Base-by-base conservation (phyloP, 768 basidiomycete genomes). In the Pleurotus ostreatus region DNA sequence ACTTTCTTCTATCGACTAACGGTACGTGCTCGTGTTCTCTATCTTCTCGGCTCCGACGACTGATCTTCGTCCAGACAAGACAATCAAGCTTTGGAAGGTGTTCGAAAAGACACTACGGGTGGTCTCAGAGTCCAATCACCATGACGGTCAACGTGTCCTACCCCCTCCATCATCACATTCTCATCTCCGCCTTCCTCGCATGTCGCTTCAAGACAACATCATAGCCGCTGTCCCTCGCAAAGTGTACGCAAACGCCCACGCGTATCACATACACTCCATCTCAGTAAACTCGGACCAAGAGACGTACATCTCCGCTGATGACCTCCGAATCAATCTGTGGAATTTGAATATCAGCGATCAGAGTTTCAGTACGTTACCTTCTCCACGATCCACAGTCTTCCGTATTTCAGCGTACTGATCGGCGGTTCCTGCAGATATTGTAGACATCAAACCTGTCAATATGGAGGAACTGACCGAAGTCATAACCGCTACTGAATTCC, bases 401-500 rank as follows among this genome's bases (percentile, higher is more conserved):
- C 59, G 49, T 38, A 30, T 55, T 41, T 26, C 43, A 26, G n/a
- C 12, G 43, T 43, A 18, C 22, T 44, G 39, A 20, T 48, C 39
- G 54, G 55, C 60, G 40, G 34, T 34, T 20, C 20, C 11, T 9
- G 25, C 26, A 99, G 97, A 99, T 74, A 98, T 99, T 66, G 95
- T 99, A 60, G 97, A 99, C 72, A 98, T 99, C 83, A 99, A 99
- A 70, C 97, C 97, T 2, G 86, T 93, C 65, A 99, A 99, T 73
- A 99, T 99, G 97, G 97, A 99, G 69, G 97, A 99, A 71, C 80
- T 99, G 55, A 98, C 97, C 13, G 97, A 99, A 70, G 97, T 99
- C 68, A 98, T 99, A 71, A 99, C 97, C n/a, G 93, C 96, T 9
- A 94, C 97, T 47, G 97, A 99, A 74, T 98, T 99, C 74, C 97